phyloP scores from a whole-genome alignment of 1,139 yeast genomes.

The Pneumocystis sp. region DNA sequence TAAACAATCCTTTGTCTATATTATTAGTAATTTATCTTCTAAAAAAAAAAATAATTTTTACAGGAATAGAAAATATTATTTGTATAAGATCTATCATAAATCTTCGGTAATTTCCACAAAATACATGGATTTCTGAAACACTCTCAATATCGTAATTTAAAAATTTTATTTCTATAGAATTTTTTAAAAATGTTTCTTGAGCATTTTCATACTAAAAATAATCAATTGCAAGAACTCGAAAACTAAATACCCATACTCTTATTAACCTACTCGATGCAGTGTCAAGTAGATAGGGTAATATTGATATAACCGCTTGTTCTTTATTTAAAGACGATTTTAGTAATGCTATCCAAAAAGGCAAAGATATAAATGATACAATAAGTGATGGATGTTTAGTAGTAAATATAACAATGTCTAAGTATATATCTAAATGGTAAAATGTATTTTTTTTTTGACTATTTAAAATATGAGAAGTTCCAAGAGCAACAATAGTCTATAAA shows the following conservation, averaged over 20 bases:
- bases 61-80: constrained; percentile 57
- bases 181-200: constrained; percentile 41
- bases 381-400: constrained; percentile 77
- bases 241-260: neutral
- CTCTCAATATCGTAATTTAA: constrained; percentile 80
- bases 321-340: constrained; percentile 35
- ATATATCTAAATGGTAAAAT: constrained; percentile 37
- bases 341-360: constrained; percentile 89
- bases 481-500: neutral
- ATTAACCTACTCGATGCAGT: constrained; percentile 66
- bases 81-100: constrained; percentile 84
- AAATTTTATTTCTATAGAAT: constrained; percentile 31
- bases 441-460: constrained; percentile 58
- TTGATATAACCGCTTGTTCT: constrained; percentile 13
- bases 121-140: constrained; percentile 61
- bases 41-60: neutral
- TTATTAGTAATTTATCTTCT: neutral
- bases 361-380: constrained; percentile 76
- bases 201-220: constrained; percentile 44
- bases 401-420: constrained; percentile 56
- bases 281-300: constrained; percentile 56
- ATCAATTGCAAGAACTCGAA: neutral
- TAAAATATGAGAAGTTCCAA: constrained; percentile 61
- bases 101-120: constrained; percentile 65
- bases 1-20: constrained; percentile 62